Base-by-base conservation (phyloP, 495 filamentous ascomycete species). In the Ramalina intermedia region DNA sequence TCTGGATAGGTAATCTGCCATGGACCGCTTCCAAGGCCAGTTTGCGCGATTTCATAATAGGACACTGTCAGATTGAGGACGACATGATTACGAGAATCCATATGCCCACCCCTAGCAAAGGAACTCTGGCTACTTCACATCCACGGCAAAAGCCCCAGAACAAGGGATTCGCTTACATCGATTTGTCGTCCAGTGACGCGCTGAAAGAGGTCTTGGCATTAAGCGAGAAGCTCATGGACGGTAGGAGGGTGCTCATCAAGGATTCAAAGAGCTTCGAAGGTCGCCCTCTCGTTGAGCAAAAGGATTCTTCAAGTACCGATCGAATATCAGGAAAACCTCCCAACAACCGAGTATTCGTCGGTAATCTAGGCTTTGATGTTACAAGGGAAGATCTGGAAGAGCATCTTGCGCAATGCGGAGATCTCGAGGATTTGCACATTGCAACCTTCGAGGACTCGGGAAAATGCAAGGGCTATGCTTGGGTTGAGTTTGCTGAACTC, bases 391-490 rank as follows among this genome's bases (percentile, higher is more conserved):
- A 79, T 50, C 66, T 99, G 26, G 67, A 75, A 50, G 72, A 79
- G 51, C 85, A 94, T 60, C 96, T 93, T 61, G 69, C 66, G 23
- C 82, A 79, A 58, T 96, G 89, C 58, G 91, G 91, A 37, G 74
- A 78, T 42, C 72, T 99, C 48, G 66, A 71, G 33, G 82, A 82
- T 65, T 71, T 88, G 54, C 85, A 90, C 62, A 67, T 94, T 41
- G 93, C 93, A 2, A 94, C 89, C 0, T 99, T 99, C 59, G 87
- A 96, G 62, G 93, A 99, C 58, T 79, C 81, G 37, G 93, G 91
- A 23, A 96, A 96, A 68, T 96, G 93, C 70, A 96, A 96, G 69
- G 91, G 91, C 1, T 99, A 85, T 69, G 89, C 81, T 17, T 96
- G 91, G 85, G 79, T 96, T 42, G 81, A 82, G 37, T 99, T 96